phyloP scores from a whole-genome alignment of 75 land plant genomes.

The Sequoiadendron giganteum region DNA sequence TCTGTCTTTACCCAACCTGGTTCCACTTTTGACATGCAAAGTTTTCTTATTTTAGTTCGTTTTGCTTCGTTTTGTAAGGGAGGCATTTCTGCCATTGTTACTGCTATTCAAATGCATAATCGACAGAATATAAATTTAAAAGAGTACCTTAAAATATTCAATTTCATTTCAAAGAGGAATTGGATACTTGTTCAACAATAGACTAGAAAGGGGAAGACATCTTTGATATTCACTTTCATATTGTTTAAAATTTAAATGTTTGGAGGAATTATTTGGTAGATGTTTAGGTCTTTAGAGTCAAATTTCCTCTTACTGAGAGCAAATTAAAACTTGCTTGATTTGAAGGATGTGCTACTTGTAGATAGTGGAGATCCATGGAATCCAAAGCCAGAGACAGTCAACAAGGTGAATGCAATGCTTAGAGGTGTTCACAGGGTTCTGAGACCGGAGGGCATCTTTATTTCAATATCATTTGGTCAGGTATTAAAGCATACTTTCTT shows the following conservation, averaged over 20 bases:
- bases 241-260: background rate
- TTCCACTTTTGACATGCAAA: background rate
- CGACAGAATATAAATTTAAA: background rate
- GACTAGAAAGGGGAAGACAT: background rate
- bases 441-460: constrained; percentile 75
- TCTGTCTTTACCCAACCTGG: background rate
- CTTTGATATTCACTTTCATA: background rate
- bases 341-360: constrained; percentile 93
- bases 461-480: constrained; percentile 95
- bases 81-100: background rate
- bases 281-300: background rate
- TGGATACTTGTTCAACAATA: background rate
- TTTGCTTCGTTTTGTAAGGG: background rate
- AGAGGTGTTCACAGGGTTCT: constrained; percentile 77
- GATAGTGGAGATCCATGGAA: constrained; percentile 98
- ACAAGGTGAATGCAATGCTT: constrained; percentile 71
- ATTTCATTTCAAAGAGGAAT: background rate
- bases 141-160: background rate
- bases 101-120: background rate
- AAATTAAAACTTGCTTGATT: constrained; percentile 11
- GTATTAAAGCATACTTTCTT: constrained; percentile 21
- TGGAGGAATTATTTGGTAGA: background rate
- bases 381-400: constrained; percentile 53
- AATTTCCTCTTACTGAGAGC: background rate
- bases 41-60: background rate